Evolutionary conservation across 495 filamentous ascomycete species (phyloP), one percentile per base, ranked within the genome.

Genomic region (Penicillium bovifimosum): DNA sequence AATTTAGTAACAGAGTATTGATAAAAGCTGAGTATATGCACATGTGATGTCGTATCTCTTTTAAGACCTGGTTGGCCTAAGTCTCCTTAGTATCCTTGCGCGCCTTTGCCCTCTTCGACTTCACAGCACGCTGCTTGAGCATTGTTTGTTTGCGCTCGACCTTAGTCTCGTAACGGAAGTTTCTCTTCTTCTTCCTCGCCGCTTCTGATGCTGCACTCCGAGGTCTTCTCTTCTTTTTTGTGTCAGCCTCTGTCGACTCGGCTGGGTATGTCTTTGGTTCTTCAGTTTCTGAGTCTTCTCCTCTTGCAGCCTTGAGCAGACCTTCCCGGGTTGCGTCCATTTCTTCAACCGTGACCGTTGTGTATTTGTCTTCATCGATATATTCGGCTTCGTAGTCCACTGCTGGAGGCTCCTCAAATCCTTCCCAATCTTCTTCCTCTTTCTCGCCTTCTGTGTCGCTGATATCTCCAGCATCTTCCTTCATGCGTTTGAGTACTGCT

Each of bases 301-400:
- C 68, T 4, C 69, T 70, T 20, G 65, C 69, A 4, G 76, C 68
- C 58, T 81, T 79, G 45, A 81, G 67, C 11, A 91, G 62, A 6
- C 85, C 87, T 52, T 88, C 83, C 47, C 81, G 83, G 2, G 87
- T 83, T 7, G 92, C 74, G 60, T 86, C 86, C 64, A 98, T 90
- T n/a, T 86, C 86, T 65, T 96, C 90, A 0, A 98, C 82, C 0
- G 89, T 96, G 27, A 98, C 93, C 3, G 87, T 95, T 14, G 92
- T 96, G 63, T 88, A 95, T 66, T 86, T 87, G 62, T 96, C 92
- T 67, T 97, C 93, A 69, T 98, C 93, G 52, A 96, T 80, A 70
- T 96, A 98, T 69, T 96, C 91, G 47, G 92, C 91, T 61, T 96
- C 90, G 58, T 86, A 82, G 64, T 91, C 82, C 16, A 95, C 67